Evolutionary conservation across 805 yeast genomes (phyloP).

Genomic region (Torulaspora gathmanii): DNA sequence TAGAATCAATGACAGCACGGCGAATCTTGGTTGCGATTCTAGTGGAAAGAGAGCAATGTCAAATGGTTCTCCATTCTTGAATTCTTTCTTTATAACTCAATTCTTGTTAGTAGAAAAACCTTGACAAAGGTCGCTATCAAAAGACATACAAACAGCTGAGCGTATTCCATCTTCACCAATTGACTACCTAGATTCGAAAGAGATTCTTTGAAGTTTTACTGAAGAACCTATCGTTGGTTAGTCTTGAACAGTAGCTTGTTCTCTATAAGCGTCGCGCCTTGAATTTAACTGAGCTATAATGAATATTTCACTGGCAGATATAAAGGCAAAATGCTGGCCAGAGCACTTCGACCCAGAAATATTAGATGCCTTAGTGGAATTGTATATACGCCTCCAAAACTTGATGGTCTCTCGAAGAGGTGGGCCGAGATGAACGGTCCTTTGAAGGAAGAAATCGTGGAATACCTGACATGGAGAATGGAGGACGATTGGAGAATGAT

Average conservation of each 20-base stretch:
- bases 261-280: neutral
- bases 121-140: neutral
- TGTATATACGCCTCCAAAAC: conserved; percentile 30
- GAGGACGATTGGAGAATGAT: conserved; percentile 34
- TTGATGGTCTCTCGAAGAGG: conserved; percentile 26
- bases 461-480: conserved; percentile 35
- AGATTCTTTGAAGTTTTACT: neutral
- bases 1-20: conserved; percentile 18
- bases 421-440: conserved; percentile 36
- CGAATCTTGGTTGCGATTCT: conserved; percentile 25
- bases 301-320: neutral
- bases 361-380: conserved; percentile 4
- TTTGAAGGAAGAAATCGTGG: conserved; percentile 37
- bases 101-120: conserved; percentile 6
- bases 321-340: conserved; percentile 1
- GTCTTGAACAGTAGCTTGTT: neutral
- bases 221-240: neutral
- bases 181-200: neutral
- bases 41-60: conserved; percentile 16
- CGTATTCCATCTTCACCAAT: conserved; percentile 19
- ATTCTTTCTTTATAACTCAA: conserved; percentile 19
- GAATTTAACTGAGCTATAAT: neutral
- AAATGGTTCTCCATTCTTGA: conserved; percentile 15
- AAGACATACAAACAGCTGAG: conserved; percentile 24
- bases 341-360: neutral